Base-by-base conservation (phyloP, 768 basidiomycete species). In the Termitomyces heimii region DNA sequence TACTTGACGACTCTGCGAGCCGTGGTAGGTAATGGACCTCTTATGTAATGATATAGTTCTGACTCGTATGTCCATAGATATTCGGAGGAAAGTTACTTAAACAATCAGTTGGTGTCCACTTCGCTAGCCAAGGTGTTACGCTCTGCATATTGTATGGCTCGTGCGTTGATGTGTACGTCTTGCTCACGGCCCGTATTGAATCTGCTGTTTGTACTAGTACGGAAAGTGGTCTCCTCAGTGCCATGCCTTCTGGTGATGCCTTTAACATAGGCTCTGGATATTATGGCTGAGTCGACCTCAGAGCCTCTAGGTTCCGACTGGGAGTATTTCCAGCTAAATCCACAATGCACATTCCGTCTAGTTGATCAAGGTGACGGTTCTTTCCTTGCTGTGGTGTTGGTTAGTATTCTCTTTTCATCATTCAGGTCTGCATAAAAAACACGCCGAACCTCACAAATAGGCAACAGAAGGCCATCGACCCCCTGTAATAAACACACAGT, bases 271-370 rank as follows among this genome's bases (percentile, higher is more conserved):
- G 4, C n/a, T 3, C n/a, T 13, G 16, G 16, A 37, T 18, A n/a
- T 1, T 16, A 8, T 8, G n/a, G 5, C 26, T 26, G 42, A 20
- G 42, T 31, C 5, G 3, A 47, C 2, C 4, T 3, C 16, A 55
- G 54, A 26, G 14, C 12, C 16, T 8, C 34, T 12, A n/a, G 45
- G 54, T 0, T 16, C 7, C 20, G 45, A 55, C 2, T 55, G 54
- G 54, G 54, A 55, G n/a, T 55, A 55, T 28, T 55, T 55, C 18
- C 32, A 55, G 16, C 45, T 55, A 18, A 46, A 55, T 29, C 54
- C 54, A 9, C 44, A 47, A 47, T 55, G 54, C 16, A n/a, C 32
- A 9, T 7, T 46, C 14, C 0, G 37, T 9, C 39, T 55, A 22
- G 13, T 39, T 4, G 45, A 37, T 16, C 54, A 55, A 26, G 45